Percentiles rank a stretch among this genome's conserved stretches.
Evolutionary conservation across 176 grass and related monocot genomes (phyloP).

Genomic region (Lolium perenne): DNA sequence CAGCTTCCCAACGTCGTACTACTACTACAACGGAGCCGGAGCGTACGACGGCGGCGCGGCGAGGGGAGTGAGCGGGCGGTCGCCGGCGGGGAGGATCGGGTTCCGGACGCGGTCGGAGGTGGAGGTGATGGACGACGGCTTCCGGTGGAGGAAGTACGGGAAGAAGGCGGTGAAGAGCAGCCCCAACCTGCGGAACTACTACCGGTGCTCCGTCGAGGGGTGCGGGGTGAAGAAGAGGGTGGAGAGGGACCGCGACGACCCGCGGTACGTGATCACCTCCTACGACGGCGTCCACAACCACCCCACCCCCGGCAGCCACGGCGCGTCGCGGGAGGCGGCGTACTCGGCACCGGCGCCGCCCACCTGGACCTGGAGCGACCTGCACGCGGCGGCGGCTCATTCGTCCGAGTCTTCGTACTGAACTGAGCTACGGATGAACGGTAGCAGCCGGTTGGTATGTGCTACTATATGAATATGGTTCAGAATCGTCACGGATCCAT

Average conservation of each 20-base stretch:
- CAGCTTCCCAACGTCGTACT: not conserved
- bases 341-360: not conserved
- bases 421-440: not conserved
- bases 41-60: not conserved
- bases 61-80: not conserved
- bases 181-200: conserved; percentile 98
- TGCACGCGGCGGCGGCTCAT: conserved; percentile 32
- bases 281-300: conserved; percentile 98
- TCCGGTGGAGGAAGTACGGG: conserved; percentile 99
- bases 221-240: conserved; percentile 95
- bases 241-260: conserved; percentile 78
- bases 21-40: not conserved
- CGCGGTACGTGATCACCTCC: conserved; percentile 73
- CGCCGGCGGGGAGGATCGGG: conserved; percentile 56
- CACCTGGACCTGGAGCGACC: conserved; percentile 23
- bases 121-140: conserved; percentile 90
- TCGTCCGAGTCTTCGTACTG: conserved; percentile 50
- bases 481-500: not conserved
- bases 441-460: not conserved
- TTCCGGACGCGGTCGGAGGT: conserved; percentile 88
- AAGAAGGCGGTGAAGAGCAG: conserved; percentile 96
- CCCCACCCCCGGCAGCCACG: conserved; percentile 35
- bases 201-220: conserved; percentile 65
- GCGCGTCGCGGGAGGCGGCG: not conserved
- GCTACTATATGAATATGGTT: not conserved